phyloP scores from a whole-genome alignment of 257 asterid species.

The Orobanche coerulescens region DNA sequence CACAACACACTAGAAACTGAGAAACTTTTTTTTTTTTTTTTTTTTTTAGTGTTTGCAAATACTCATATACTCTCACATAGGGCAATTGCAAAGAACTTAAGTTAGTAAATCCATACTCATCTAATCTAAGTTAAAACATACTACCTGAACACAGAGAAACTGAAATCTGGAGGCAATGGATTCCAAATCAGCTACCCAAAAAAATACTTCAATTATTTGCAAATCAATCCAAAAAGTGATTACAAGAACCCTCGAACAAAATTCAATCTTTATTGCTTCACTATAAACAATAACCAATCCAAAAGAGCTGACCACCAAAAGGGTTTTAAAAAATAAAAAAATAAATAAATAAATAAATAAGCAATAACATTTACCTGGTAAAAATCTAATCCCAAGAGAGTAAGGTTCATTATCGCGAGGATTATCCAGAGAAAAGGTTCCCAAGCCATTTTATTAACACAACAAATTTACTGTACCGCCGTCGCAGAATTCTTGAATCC shows the following conservation, averaged over 20 bases:
- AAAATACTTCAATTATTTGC: no score
- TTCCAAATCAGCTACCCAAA: background rate
- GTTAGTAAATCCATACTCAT: background rate
- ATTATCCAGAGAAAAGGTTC: constrained; percentile 56
- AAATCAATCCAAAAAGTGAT: background rate
- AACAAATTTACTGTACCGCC: background rate
- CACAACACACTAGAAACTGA: no score
- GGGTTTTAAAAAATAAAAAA: background rate
- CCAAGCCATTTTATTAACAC: constrained; percentile 40
- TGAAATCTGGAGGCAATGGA: background rate
- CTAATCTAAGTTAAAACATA: no score
- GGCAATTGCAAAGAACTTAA: background rate
- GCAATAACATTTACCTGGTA: constrained; percentile 51
- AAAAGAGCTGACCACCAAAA: background rate
- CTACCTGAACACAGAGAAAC: background rate
- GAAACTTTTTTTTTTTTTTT: no score
- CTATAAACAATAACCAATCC: background rate
- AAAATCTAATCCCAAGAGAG: constrained; percentile 50
- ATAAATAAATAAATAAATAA: background rate
- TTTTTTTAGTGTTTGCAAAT: no score
- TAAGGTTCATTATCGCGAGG: constrained; percentile 41
- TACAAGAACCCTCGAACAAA: constrained; percentile 9
- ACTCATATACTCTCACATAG: no score
- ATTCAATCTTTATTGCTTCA: constrained; percentile 7
- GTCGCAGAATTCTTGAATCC: constrained; percentile 5